phyloP scores from a whole-genome alignment of 140 eudicot genomes.

The Cichorium intybus region DNA sequence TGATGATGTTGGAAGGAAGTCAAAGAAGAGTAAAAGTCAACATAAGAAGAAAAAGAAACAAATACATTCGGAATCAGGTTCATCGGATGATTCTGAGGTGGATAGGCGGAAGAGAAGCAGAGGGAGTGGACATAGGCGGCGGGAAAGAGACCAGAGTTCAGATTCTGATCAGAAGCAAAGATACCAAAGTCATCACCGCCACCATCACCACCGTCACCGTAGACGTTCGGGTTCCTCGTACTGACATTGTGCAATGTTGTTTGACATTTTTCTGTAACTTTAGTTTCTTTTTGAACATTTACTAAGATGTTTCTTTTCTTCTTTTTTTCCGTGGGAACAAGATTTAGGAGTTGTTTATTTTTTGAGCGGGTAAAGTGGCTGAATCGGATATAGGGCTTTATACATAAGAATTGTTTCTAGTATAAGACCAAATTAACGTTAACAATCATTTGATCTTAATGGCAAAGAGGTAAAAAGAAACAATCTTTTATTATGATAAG shows the following conservation, averaged over 20 bases:
- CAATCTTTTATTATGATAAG: too few species aligned
- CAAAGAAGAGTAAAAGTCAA: slow-evolving; percentile 46
- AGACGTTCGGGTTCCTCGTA: slow-evolving; percentile 25
- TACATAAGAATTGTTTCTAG: too few species aligned
- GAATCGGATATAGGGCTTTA: not conserved
- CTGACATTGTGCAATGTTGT: slow-evolving; percentile 5
- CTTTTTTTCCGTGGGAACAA: not conserved
- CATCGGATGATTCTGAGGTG: slow-evolving; percentile 45
- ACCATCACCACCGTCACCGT: slow-evolving; percentile 24
- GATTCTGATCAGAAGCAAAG: slow-evolving; percentile 29
- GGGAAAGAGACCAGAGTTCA: slow-evolving; percentile 17
- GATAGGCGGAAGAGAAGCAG: slow-evolving; percentile 39
- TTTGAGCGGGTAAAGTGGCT: too few species aligned
- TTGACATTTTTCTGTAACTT: not conserved
- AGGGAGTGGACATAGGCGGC: slow-evolving; percentile 27
- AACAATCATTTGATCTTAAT: too few species aligned
- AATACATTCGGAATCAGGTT: slow-evolving; percentile 38
- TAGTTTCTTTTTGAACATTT: not conserved
- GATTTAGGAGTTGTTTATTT: not conserved
- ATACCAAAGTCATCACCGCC: slow-evolving; percentile 2
- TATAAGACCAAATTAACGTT: not conserved
- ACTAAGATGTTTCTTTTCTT: not conserved
- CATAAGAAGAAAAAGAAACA: slow-evolving; percentile 39
- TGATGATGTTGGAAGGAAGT: slow-evolving; percentile 35
- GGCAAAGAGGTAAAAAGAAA: not conserved